Conservation (phyloP, 176 grass and related monocot genomes). For the Triticum urartu region DNA sequence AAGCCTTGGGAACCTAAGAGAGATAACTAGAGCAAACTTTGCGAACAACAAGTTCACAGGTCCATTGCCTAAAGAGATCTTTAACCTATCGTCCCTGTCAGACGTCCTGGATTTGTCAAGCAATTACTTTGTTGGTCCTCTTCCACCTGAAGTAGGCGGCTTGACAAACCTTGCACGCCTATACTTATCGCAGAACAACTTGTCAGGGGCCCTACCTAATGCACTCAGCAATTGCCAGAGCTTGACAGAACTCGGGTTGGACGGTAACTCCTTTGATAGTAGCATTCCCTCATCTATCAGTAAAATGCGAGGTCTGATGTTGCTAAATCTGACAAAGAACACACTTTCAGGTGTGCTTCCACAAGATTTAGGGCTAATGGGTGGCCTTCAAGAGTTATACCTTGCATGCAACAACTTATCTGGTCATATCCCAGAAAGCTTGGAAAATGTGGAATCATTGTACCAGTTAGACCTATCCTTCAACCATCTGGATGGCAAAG, state of each 20-base stretch:
- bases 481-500: constrained; percentile 45
- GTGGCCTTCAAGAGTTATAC: constrained; percentile 36
- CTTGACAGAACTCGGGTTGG: constrained; percentile 40
- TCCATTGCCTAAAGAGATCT: constrained; percentile 18
- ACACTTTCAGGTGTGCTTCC: constrained; percentile 44
- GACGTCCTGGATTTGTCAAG: constrained; percentile 9
- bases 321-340: constrained; percentile 45
- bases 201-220: background rate
- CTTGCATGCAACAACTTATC: constrained; percentile 52
- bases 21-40: background rate
- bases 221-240: constrained; percentile 35
- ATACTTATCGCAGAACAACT: constrained; percentile 33
- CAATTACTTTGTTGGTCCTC: constrained; percentile 38
- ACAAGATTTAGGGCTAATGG: constrained; percentile 32
- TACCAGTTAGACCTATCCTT: constrained; percentile 44
- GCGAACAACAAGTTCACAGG: constrained; percentile 6
- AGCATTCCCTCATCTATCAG: constrained; percentile 35
- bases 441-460: constrained; percentile 20
- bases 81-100: constrained; percentile 17
- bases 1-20: background rate
- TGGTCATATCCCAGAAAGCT: constrained; percentile 34
- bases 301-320: constrained; percentile 34
- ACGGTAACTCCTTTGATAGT: constrained; percentile 41
- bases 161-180: constrained; percentile 29
- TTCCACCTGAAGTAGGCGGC: constrained; percentile 31